Percentiles rank a stretch among this genome's conserved stretches.
Conservation (phyloP, 2,329 filamentous ascomycete species). For the Xenoacremonium recifei region DNA sequence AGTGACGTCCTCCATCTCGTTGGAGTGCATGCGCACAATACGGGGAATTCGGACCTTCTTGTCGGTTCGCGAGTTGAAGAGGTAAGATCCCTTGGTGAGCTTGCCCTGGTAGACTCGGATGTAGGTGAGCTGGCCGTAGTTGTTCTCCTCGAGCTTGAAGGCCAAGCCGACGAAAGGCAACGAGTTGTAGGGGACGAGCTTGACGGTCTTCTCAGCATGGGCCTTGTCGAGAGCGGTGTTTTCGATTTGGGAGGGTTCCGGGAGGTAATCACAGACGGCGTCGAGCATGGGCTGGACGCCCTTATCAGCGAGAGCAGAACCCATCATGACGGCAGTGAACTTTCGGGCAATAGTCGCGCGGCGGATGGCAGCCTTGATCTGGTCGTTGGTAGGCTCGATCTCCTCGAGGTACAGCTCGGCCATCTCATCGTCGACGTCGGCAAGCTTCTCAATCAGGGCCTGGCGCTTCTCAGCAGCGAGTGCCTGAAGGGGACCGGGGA, state of each 20-base stretch:
- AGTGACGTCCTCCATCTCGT: conserved; percentile 95
- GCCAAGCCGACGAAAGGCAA: conserved; percentile 93
- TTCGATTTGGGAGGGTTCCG: conserved; percentile 84
- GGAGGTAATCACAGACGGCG: conserved; percentile 92
- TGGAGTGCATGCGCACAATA: conserved; percentile 99
- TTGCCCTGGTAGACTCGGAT: conserved; percentile 97
- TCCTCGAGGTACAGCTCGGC: conserved; percentile 94
- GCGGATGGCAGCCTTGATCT: conserved; percentile 91
- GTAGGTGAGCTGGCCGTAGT: conserved; percentile 97
- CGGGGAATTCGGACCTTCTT: conserved; percentile 96
- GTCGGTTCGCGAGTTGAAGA: conserved; percentile 90
- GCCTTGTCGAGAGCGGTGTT: conserved; percentile 86
- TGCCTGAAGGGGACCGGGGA: conserved; percentile 76
- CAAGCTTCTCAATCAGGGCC: conserved; percentile 88
- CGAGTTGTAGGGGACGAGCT: conserved; percentile 89
- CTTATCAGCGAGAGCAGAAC: conserved; percentile 91
- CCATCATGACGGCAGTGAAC: conserved; percentile 96
- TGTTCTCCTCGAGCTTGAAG: conserved; percentile 99
- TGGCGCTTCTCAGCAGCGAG: conserved; percentile 79
- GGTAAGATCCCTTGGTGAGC: conserved; percentile 81
- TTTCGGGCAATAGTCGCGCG: conserved; percentile 84
- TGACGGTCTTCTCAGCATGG: conserved; percentile 74
- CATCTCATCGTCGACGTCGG: conserved; percentile 97
- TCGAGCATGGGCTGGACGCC: conserved; percentile 95
- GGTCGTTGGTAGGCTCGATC: conserved; percentile 69